Percentiles rank a stretch among this genome's conserved stretches.
Evolutionary conservation across 345 rosid species (phyloP).

Genomic region (Sonneratia alba): DNA sequence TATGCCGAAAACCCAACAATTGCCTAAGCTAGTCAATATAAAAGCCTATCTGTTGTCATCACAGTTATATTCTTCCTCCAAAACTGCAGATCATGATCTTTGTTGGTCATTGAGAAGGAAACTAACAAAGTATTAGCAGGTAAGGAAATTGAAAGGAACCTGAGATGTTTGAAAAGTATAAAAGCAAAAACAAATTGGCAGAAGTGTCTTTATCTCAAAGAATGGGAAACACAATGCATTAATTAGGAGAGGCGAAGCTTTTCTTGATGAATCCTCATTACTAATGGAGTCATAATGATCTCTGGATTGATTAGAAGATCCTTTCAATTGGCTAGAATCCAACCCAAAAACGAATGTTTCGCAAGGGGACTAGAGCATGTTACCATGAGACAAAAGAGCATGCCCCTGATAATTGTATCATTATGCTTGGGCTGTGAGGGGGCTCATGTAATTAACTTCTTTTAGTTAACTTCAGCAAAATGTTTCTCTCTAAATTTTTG

Average conservation of each 20-base stretch:
- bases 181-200: not conserved
- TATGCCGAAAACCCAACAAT: not conserved
- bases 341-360: too few species aligned
- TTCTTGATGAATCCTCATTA: not conserved
- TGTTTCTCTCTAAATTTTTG: too few species aligned
- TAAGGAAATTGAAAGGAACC: not conserved
- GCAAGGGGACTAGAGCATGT: too few species aligned
- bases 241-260: not conserved
- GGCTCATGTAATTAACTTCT: too few species aligned
- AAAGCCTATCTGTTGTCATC: not conserved
- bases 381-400: too few species aligned
- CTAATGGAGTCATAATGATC: too few species aligned
- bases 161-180: not conserved
- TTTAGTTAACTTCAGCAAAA: too few species aligned
- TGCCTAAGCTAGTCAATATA: not conserved
- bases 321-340: too few species aligned
- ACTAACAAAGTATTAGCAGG: not conserved
- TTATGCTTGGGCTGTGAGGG: too few species aligned
- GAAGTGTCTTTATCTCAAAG: not conserved
- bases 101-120: not conserved
- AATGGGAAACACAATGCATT: not conserved
- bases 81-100: not conserved
- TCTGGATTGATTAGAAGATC: too few species aligned
- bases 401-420: too few species aligned
- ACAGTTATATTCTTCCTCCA: not conserved